A percentile compares a stretch with the other conserved stretches of the same genome.
Conservation (phyloP, 306 rosid species). For the Sindora glabra region DNA sequence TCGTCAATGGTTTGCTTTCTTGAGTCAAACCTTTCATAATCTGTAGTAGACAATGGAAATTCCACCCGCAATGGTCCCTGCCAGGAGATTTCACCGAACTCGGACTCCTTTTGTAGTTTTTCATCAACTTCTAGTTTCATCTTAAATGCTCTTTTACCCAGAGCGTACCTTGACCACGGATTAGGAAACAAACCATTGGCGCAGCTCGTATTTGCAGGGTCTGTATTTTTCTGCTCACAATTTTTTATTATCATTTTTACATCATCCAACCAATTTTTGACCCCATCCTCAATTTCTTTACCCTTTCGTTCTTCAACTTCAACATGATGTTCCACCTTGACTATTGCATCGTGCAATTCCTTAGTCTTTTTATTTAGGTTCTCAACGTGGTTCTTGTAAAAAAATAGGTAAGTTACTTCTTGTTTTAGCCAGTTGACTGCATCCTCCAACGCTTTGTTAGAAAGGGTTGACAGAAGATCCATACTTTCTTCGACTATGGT, state of each 20-base stretch:
- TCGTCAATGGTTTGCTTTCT: not conserved
- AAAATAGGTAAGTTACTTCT: not conserved
- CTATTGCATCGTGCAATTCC: not conserved
- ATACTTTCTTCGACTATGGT: no score
- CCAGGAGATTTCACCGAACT: not conserved
- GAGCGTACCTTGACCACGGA: not conserved
- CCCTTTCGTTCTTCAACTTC: not conserved
- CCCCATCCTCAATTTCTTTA: not conserved
- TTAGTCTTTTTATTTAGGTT: not conserved
- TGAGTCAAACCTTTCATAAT: not conserved
- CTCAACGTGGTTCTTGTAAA: not conserved
- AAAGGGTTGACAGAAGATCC: no score
- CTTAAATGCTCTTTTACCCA: constrained; percentile 8
- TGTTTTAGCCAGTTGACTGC: no score
- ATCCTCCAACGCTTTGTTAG: no score
- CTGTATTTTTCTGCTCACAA: not conserved
- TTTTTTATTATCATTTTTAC: not conserved
- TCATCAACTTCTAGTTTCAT: not conserved
- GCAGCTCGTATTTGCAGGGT: not conserved
- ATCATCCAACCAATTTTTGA: no score
- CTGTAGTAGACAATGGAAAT: not conserved
- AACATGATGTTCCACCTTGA: not conserved
- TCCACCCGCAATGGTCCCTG: not conserved
- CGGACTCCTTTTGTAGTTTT: no score
- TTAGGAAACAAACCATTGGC: not conserved